These are phyloP conservation scores for Orbilia blumenaviensis DNA, from an alignment of 2,329 filamentous ascomycete species.

Conservation along the genomic window DNA sequence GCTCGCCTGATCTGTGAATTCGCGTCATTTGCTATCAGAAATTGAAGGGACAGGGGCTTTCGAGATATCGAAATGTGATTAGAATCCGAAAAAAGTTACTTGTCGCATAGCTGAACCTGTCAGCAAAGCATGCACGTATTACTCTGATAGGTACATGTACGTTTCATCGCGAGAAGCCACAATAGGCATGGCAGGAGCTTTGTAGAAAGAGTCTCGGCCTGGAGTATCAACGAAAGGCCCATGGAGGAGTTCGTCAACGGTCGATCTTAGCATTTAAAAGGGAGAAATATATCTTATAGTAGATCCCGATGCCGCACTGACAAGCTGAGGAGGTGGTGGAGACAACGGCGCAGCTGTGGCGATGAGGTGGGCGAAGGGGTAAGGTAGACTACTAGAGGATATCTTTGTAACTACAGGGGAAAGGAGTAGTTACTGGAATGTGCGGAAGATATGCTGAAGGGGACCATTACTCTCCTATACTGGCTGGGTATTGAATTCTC, in stretches of 20 bases:
- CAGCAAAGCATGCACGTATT: neutral
- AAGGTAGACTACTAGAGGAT: neutral
- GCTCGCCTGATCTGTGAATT: no score
- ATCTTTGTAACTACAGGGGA: neutral
- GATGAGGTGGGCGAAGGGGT: constrained; percentile 1
- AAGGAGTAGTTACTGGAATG: constrained; percentile 8
- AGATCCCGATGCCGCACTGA: neutral
- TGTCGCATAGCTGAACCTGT: neutral
- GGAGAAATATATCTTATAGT: neutral
- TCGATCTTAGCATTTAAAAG: neutral
- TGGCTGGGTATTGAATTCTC: no score
- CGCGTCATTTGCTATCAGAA: neutral
- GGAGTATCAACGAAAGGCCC: neutral
- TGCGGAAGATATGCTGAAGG: no score
- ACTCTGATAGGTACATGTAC: neutral
- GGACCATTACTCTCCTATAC: no score
- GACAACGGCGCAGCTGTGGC: neutral
- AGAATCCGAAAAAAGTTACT: neutral
- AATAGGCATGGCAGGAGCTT: neutral
- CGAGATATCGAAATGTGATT: neutral
- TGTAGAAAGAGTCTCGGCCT: constrained; percentile 4
- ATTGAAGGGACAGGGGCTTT: neutral
- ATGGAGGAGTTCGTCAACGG: constrained; percentile 20
- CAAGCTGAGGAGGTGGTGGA: neutral
- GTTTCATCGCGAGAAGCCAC: no score